phyloP scores from a whole-genome alignment of 1,139 yeast species.

The Lodderomyces oxycetoniae region DNA sequence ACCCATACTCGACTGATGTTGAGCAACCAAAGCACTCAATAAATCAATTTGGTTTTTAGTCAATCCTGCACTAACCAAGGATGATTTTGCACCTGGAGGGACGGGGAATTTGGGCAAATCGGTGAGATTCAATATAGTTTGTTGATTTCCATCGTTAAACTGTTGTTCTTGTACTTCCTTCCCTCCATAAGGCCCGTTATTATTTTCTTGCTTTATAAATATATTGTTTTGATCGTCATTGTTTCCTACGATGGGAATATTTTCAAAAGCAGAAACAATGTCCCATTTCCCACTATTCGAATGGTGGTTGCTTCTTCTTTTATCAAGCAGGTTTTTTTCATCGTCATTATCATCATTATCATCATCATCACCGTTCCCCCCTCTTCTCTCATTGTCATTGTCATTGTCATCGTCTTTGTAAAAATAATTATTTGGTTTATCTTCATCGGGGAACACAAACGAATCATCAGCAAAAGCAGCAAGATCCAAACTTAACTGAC shows the following conservation, averaged over 20 bases:
- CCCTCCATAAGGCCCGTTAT: neutral
- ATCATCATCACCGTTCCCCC: neutral
- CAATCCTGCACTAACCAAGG: constrained; percentile 61
- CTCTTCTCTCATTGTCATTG: neutral
- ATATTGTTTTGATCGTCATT: constrained; percentile 10
- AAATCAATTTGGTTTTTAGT: constrained; percentile 66
- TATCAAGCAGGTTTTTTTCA: constrained; percentile 1
- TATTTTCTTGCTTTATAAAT: constrained; percentile 2
- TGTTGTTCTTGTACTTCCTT: neutral
- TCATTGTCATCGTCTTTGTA: constrained; percentile 13
- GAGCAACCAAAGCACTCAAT: constrained; percentile 66
- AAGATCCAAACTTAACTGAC: constrained; percentile 64
- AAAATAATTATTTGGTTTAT: constrained; percentile 43
- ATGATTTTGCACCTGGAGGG: constrained; percentile 65
- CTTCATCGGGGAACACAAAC: constrained; percentile 75
- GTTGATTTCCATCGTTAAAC: constrained; percentile 1
- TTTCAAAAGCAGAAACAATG: no score
- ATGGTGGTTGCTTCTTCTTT: neutral
- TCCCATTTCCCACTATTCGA: neutral
- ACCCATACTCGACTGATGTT: constrained; percentile 47
- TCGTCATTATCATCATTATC: neutral
- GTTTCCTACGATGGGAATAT: constrained; percentile 5
- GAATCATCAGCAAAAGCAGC: constrained; percentile 80
- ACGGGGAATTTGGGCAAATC: constrained; percentile 58
- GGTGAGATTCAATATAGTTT: constrained; percentile 9